phyloP scores from a whole-genome alignment of 305 asterid genomes.

The Fraxinus latifolia region DNA sequence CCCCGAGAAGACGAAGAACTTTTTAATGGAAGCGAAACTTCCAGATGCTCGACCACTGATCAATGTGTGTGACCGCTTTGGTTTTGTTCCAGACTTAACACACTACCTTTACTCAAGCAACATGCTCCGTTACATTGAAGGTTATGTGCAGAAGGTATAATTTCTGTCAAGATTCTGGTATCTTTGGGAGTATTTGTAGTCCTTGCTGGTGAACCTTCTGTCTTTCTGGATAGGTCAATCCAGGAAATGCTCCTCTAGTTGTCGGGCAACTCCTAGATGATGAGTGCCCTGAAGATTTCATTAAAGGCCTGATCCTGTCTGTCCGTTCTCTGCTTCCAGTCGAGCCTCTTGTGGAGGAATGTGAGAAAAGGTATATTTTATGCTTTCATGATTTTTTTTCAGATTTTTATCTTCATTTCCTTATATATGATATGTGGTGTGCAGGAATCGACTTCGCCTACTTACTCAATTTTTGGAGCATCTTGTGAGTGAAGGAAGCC shows the following conservation, averaged over 20 bases:
- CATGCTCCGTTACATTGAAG: slow-evolving; percentile 99
- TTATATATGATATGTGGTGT: slow-evolving; percentile 23
- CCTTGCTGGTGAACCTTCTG: slow-evolving; percentile 24
- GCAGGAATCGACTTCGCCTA: slow-evolving; percentile 96
- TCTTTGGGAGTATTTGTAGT: background rate
- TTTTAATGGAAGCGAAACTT: slow-evolving; percentile 97
- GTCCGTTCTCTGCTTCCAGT: slow-evolving; percentile 99
- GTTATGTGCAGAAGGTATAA: slow-evolving; percentile 95
- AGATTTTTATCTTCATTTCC: slow-evolving; percentile 15
- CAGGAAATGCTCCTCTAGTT: slow-evolving; percentile 98
- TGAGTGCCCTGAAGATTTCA: slow-evolving; percentile 98
- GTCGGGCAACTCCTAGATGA: slow-evolving; percentile 99
- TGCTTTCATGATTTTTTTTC: background rate
- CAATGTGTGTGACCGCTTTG: slow-evolving; percentile 97
- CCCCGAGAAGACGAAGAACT: slow-evolving; percentile 93
- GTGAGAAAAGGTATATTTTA: slow-evolving; percentile 78
- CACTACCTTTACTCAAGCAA: slow-evolving; percentile 89
- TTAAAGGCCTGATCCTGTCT: slow-evolving; percentile 91
- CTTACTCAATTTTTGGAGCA: slow-evolving; percentile 98
- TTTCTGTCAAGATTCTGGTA: background rate
- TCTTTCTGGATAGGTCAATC: slow-evolving; percentile 69
- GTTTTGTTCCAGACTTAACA: slow-evolving; percentile 96
- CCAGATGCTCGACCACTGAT: slow-evolving; percentile 99
- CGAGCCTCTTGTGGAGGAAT: slow-evolving; percentile 97
- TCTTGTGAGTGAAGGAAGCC: slow-evolving; percentile 99